A percentile compares a stretch with the other conserved stretches of the same genome.
Evolutionary conservation across 2,329 filamentous ascomycete species (phyloP).

Genomic region (Cercospora zeae-maydis): DNA sequence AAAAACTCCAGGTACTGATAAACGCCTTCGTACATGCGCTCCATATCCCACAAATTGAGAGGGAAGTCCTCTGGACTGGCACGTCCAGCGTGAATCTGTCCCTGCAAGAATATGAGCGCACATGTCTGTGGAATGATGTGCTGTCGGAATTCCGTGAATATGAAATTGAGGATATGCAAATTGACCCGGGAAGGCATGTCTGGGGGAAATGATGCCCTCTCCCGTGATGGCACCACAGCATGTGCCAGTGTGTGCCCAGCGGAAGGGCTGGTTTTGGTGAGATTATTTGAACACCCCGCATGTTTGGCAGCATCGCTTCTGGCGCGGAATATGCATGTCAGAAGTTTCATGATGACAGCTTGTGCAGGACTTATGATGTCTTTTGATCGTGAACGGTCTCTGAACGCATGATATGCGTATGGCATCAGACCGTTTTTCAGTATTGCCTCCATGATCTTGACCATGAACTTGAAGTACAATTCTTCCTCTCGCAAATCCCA

Average conservation of each 20-base stretch:
- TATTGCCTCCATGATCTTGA: slow-evolving; percentile 91
- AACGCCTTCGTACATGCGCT: slow-evolving; percentile 89
- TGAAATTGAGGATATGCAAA: slow-evolving; percentile 72
- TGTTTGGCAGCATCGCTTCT: slow-evolving; percentile 43
- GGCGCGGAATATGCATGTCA: slow-evolving; percentile 82
- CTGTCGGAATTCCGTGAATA: slow-evolving; percentile 87
- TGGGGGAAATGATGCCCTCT: slow-evolving; percentile 4
- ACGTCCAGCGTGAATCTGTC: slow-evolving; percentile 74
- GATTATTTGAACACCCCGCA: slow-evolving; percentile 19
- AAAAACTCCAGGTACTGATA: slow-evolving; percentile 94
- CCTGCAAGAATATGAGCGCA: slow-evolving; percentile 89
- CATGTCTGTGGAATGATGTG: slow-evolving; percentile 92
- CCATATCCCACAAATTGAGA: slow-evolving; percentile 95
- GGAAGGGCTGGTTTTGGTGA: slow-evolving; percentile 15
- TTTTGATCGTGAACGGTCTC: slow-evolving; percentile 68
- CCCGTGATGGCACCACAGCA: slow-evolving; percentile 10
- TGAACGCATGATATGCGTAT: slow-evolving; percentile 85
- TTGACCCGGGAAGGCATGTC: slow-evolving; percentile 49
- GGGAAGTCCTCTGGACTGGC: slow-evolving; percentile 83
- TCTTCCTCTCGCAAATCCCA: slow-evolving; percentile 95
- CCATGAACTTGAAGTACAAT: slow-evolving; percentile 93
- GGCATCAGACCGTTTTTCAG: slow-evolving; percentile 85
- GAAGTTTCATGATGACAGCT: slow-evolving; percentile 83
- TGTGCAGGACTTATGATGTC: slow-evolving; percentile 95
- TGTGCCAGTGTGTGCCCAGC: slow-evolving; percentile 13